Evolutionary conservation across 148 eudicot species (phyloP).

Genomic region (Vaccinium darrowii): DNA sequence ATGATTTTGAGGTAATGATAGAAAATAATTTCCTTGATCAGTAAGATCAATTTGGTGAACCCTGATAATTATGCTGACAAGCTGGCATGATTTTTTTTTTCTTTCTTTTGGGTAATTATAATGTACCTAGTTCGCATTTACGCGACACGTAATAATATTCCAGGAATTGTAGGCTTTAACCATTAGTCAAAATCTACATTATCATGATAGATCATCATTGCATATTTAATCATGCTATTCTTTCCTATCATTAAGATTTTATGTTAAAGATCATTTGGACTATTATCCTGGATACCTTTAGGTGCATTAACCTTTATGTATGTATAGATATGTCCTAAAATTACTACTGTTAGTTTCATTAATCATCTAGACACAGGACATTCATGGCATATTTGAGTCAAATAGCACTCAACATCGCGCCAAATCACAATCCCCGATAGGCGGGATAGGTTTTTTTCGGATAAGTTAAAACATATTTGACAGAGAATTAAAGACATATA

Average conservation of each 20-base stretch:
- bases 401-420: no score
- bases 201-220: not conserved
- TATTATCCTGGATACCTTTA: not conserved
- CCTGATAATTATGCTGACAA: not conserved
- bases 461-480: no score
- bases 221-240: not conserved
- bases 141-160: not conserved
- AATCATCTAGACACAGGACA: not conserved
- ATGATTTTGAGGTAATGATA: not conserved
- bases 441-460: no score
- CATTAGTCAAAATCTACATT: not conserved
- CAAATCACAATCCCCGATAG: no score
- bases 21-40: not conserved
- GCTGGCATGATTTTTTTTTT: not conserved
- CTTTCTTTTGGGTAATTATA: not conserved
- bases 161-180: conserved; percentile 6
- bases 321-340: no score
- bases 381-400: not conserved
- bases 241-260: not conserved
- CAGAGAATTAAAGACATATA: no score
- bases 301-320: not conserved
- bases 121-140: not conserved
- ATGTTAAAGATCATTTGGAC: not conserved
- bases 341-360: not conserved
- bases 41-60: not conserved